These are phyloP conservation scores for Salpingoeca rosetta DNA, from an alignment of 78 protist genomes.

Conservation along the genomic window DNA sequence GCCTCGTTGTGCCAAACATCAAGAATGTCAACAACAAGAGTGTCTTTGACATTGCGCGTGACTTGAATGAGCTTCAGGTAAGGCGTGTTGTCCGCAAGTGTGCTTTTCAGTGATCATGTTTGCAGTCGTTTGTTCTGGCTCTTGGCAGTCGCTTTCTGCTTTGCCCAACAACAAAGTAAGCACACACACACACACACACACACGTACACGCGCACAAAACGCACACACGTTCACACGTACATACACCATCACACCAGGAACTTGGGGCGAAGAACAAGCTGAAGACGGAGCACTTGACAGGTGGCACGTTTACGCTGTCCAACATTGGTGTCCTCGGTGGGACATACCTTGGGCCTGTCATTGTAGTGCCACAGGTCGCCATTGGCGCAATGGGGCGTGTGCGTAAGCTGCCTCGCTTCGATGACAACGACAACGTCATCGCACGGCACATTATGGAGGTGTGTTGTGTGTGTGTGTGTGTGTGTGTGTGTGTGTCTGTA, in stretches of 20 bases:
- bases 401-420: too few relatives aligned
- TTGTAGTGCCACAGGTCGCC: slow-evolving; percentile 61
- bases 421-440: slow-evolving; percentile 12
- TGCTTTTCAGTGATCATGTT: too few relatives aligned
- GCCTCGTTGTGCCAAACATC: slow-evolving; percentile 87
- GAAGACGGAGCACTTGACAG: slow-evolving; percentile 36
- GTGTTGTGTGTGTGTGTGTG: too few relatives aligned
- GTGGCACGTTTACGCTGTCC: slow-evolving; percentile 82
- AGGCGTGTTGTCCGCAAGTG: slow-evolving; percentile 35
- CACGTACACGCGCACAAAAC: too few relatives aligned
- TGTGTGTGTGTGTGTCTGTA: too few relatives aligned
- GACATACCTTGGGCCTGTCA: slow-evolving; percentile 73
- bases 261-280: slow-evolving; percentile 40
- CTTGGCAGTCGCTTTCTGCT: too few relatives aligned
- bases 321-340: slow-evolving; percentile 92
- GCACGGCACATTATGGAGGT: too few relatives aligned
- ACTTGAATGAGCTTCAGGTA: slow-evolving; percentile 70
- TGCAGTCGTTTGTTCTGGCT: too few relatives aligned
- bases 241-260: too few relatives aligned
- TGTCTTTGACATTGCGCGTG: slow-evolving; percentile 77
- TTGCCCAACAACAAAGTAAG: too few relatives aligned
- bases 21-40: slow-evolving; percentile 68
- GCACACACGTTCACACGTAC: too few relatives aligned
- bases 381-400: slow-evolving; percentile 34
- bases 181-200: too few relatives aligned